Percentiles rank a stretch among this genome's conserved stretches.
Conservation (phyloP, 352 stramenopile species). For the Pythium aristosporum region DNA sequence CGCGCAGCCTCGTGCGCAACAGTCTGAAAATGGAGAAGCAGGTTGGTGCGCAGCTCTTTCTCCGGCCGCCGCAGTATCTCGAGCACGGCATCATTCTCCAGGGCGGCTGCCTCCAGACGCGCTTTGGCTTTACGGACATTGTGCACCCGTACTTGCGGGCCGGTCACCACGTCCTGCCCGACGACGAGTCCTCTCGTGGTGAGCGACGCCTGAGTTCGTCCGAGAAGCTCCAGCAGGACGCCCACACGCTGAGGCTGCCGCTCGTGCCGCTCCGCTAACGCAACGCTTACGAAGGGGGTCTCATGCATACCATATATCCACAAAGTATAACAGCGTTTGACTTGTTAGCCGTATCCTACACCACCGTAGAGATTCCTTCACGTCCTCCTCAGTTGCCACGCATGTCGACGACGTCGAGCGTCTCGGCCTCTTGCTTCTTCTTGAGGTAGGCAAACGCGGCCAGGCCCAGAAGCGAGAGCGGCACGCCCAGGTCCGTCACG, state of each 20-base stretch:
- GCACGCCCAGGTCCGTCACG: conserved; percentile 65
- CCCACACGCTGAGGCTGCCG: conserved; percentile 18
- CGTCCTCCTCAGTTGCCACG: background rate
- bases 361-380: background rate
- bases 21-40: conserved; percentile 29
- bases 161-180: conserved; percentile 20
- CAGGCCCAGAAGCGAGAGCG: conserved; percentile 56
- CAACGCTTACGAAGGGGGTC: background rate
- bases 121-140: conserved; percentile 28
- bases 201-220: conserved; percentile 15
- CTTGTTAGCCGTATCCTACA: background rate
- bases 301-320: background rate
- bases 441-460: conserved; percentile 62
- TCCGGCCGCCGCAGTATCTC: conserved; percentile 28
- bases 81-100: conserved; percentile 33
- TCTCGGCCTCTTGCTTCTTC: conserved; percentile 34
- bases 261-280: conserved; percentile 25
- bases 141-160: conserved; percentile 27
- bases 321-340: too few species aligned
- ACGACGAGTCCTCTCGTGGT: conserved; percentile 14
- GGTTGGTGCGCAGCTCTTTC: conserved; percentile 27
- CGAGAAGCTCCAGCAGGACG: conserved; percentile 23
- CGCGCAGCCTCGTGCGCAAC: conserved; percentile 29
- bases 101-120: conserved; percentile 25
- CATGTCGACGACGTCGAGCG: background rate